Evolutionary conservation across 139 green algal species (phyloP).

Genomic region (Volvox africanus): DNA sequence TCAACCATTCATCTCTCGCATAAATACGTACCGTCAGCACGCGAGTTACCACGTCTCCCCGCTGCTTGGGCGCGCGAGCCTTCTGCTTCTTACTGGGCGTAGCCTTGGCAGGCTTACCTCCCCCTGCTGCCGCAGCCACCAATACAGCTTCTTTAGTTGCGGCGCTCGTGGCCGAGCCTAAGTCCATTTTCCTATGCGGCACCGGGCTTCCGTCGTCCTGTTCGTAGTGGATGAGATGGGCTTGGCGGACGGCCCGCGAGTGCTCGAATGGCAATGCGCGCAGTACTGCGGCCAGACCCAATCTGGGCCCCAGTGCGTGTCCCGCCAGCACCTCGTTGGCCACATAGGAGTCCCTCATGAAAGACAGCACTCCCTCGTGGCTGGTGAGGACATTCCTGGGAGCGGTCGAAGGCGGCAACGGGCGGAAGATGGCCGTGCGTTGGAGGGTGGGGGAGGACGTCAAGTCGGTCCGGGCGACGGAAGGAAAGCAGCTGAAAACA

Average conservation of each 20-base stretch:
- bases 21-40: background rate
- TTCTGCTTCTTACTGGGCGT: background rate
- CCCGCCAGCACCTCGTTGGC: constrained; percentile 34
- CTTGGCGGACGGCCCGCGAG: background rate
- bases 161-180: background rate
- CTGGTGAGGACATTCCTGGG: constrained; percentile 15
- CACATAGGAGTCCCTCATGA: constrained; percentile 37
- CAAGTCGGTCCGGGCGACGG: too few relatives aligned
- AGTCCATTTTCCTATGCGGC: background rate
- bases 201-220: constrained; percentile 8
- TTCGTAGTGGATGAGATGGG: background rate
- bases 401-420: background rate
- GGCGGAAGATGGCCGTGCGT: too few relatives aligned
- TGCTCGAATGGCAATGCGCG: constrained; percentile 33
- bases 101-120: too few relatives aligned
- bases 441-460: background rate
- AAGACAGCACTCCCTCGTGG: constrained; percentile 43
- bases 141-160: background rate
- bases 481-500: too few relatives aligned
- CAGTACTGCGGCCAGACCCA: constrained; percentile 6
- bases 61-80: background rate
- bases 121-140: background rate
- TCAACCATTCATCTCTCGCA: too few relatives aligned
- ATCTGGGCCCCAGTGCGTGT: background rate
- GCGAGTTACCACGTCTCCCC: background rate